Conservation (phyloP, 768 basidiomycete species). For the Suillus weaverae region DNA sequence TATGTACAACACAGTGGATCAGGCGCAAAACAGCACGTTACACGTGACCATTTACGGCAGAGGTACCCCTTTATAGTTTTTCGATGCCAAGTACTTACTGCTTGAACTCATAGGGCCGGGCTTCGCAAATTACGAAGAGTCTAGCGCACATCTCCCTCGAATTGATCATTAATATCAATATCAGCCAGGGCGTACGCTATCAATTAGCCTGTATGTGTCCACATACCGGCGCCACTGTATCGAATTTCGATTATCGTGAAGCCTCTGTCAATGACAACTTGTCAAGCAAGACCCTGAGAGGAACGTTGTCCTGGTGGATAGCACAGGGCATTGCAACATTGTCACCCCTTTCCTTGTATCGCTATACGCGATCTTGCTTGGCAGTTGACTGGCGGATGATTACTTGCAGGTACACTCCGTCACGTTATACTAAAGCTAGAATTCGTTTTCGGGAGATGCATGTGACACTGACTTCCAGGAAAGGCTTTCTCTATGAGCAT, state of each 20-base stretch:
- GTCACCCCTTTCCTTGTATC: background rate
- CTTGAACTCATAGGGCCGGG: background rate
- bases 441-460: no score
- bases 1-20: background rate
- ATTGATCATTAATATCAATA: background rate
- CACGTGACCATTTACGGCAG: conserved; percentile 1
- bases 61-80: background rate
- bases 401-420: background rate
- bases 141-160: background rate
- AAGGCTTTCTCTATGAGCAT: background rate
- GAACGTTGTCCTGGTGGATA: background rate
- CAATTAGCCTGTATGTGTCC: background rate
- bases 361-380: background rate
- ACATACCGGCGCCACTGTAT: background rate
- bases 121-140: background rate
- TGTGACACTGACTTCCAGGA: no score
- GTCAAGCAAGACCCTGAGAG: background rate
- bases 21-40: background rate
- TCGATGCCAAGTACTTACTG: background rate
- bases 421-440: no score
- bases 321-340: background rate
- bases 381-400: background rate
- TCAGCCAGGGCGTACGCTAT: background rate
- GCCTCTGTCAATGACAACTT: background rate
- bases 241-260: background rate